phyloP scores from a whole-genome alignment of 257 asterid genomes.

The Schizonepeta tenuifolia region DNA sequence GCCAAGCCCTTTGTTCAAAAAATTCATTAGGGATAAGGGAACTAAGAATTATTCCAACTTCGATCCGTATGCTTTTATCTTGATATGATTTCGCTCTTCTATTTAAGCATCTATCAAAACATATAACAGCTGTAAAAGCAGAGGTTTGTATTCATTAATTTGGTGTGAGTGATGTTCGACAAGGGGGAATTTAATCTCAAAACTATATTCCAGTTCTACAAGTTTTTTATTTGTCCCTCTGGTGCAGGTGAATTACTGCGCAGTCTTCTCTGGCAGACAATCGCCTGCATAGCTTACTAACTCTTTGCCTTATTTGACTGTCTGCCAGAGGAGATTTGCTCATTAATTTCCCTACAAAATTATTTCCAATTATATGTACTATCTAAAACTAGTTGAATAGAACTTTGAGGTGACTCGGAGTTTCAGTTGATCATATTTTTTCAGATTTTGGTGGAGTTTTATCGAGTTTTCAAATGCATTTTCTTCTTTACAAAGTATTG shows the following conservation, averaged over 20 bases:
- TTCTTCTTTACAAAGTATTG: not conserved
- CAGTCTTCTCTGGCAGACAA: constrained; percentile 39
- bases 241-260: constrained; percentile 38
- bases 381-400: not conserved
- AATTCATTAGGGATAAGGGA: constrained; percentile 28
- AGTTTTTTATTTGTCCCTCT: constrained; percentile 13
- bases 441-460: constrained; percentile 12
- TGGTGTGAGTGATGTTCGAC: constrained; percentile 17
- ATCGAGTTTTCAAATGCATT: constrained; percentile 1
- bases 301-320: constrained; percentile 19
- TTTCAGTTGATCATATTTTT: constrained; percentile 13
- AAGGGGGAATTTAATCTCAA: constrained; percentile 1
- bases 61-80: constrained; percentile 31
- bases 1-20: constrained; percentile 26
- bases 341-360: constrained; percentile 28
- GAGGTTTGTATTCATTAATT: constrained; percentile 18
- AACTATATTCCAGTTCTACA: constrained; percentile 15
- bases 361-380: not conserved
- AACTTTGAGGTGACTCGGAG: constrained; percentile 17
- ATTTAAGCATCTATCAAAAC: constrained; percentile 27
- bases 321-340: constrained; percentile 45
- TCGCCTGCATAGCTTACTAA: not conserved
- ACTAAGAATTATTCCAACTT: constrained; percentile 34
- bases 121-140: constrained; percentile 22
- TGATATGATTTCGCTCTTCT: constrained; percentile 29